phyloP scores from a whole-genome alignment of 495 filamentous ascomycete species.

The Penicillium paxilli region DNA sequence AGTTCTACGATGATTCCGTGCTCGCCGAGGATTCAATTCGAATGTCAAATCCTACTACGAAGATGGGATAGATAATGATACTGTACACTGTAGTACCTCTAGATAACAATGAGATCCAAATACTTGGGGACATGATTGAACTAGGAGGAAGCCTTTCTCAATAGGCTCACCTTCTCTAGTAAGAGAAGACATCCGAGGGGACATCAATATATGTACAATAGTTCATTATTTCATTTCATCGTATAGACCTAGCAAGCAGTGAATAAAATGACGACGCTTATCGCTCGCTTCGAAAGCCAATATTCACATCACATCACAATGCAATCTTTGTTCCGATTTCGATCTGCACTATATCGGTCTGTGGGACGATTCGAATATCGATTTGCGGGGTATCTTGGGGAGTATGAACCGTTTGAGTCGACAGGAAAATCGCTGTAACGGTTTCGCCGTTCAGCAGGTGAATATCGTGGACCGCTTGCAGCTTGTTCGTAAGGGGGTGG shows the following conservation, averaged over 20 bases:
- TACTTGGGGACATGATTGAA: too few species aligned
- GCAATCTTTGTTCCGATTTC: constrained; percentile 38
- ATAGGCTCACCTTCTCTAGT: too few species aligned
- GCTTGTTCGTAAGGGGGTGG: constrained; percentile 86
- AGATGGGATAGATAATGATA: too few species aligned
- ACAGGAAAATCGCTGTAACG: constrained; percentile 7
- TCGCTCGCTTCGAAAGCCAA: not conserved
- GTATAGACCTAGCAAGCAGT: constrained; percentile 1
- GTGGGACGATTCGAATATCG: constrained; percentile 17
- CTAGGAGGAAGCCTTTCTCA: too few species aligned
- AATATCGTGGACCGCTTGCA: constrained; percentile 60
- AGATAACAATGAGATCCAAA: too few species aligned
- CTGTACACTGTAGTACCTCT: too few species aligned
- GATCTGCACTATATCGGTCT: constrained; percentile 25
- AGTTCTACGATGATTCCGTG: too few species aligned
- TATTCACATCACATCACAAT: constrained; percentile 45
- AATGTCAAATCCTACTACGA: too few species aligned
- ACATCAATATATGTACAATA: constrained; percentile 11
- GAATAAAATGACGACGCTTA: not conserved
- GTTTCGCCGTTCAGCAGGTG: constrained; percentile 60
- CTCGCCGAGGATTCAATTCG: constrained; percentile 18
- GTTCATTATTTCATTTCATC: constrained; percentile 23
- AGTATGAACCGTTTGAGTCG: constrained; percentile 27
- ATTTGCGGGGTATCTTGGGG: constrained; percentile 11
- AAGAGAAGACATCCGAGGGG: too few species aligned